Conservation (phyloP, 2,329 filamentous ascomycete genomes). For the Alternaria infectoria region DNA sequence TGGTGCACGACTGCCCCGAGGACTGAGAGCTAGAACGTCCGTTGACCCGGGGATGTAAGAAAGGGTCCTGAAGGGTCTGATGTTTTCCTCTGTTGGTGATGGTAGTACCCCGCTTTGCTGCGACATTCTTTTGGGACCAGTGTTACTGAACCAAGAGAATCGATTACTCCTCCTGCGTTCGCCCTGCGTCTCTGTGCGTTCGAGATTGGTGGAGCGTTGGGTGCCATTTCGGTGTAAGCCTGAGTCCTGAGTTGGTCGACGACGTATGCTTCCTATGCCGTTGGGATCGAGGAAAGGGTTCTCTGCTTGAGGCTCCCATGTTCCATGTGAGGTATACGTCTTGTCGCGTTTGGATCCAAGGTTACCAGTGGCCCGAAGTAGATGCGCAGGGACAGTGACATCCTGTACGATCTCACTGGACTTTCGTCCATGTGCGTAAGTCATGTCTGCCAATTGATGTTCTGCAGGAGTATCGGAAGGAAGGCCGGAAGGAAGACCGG, state of each 20-base stretch:
- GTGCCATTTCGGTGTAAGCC: slow-evolving; percentile 2
- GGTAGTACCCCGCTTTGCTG: not conserved
- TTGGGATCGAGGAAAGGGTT: slow-evolving; percentile 15
- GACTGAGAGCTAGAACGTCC: slow-evolving; percentile 6
- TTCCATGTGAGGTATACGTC: slow-evolving; percentile 7
- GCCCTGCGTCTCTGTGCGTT: slow-evolving; percentile 8
- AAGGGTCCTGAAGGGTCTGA: not conserved
- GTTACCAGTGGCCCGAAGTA: slow-evolving; percentile 23
- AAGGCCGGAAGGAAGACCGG: not conserved
- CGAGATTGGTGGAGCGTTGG: slow-evolving; percentile 6
- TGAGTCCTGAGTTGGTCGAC: slow-evolving; percentile 8
- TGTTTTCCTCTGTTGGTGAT: slow-evolving; percentile 1
- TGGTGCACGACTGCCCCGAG: slow-evolving; percentile 8
- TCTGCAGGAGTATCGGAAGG: not conserved
- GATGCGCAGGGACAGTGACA: slow-evolving; percentile 30
- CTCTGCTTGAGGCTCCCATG: slow-evolving; percentile 22
- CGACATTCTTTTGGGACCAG: not conserved
- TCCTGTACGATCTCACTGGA: slow-evolving; percentile 16
- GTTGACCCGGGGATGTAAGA: slow-evolving; percentile 2
- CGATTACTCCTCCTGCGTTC: slow-evolving; percentile 5
- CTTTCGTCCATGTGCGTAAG: not conserved
- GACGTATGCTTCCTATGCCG: slow-evolving; percentile 11
- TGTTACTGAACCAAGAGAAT: not conserved
- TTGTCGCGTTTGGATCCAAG: slow-evolving; percentile 24
- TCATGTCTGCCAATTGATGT: not conserved